These are phyloP conservation scores for Coemansia sp. DNA, from an alignment of 192 early-diverging fungal genomes.

Conservation along the genomic window DNA sequence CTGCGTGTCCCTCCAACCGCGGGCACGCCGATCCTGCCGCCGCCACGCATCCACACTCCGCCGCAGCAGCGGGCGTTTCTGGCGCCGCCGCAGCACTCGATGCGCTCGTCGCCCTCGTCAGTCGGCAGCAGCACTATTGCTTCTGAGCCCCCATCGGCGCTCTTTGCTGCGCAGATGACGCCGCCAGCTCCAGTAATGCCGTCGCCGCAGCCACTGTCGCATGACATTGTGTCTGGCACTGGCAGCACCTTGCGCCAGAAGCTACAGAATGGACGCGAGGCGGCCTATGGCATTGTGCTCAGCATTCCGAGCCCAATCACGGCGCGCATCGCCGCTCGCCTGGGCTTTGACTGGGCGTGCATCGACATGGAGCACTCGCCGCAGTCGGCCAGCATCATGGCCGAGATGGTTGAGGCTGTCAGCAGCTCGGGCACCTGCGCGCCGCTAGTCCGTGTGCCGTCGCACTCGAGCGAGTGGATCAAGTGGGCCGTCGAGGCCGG, in stretches of 20 bases:
- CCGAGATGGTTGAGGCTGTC: conserved; percentile 45
- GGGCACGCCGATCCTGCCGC: not conserved
- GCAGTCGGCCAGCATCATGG: conserved; percentile 27
- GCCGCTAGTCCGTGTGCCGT: conserved; percentile 40
- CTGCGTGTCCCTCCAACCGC: not conserved
- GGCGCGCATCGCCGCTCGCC: conserved; percentile 20
- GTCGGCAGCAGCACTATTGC: conserved; percentile 3
- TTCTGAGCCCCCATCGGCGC: not conserved
- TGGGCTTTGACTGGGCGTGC: conserved; percentile 47
- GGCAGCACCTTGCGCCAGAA: conserved; percentile 15
- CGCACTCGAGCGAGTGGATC: conserved; percentile 29
- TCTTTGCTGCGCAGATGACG: not conserved
- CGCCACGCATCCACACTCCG: conserved; percentile 6
- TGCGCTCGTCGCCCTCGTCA: conserved; percentile 29
- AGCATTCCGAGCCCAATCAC: conserved; percentile 34
- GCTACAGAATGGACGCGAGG: conserved; percentile 12
- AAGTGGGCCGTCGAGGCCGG: conserved; percentile 38
- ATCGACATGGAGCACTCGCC: conserved; percentile 33
- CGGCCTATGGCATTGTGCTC: conserved; percentile 34
- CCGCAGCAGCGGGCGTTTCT: conserved; percentile 1
- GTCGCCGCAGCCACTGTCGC: not conserved
- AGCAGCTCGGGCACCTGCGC: conserved; percentile 16
- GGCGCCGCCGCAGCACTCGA: conserved; percentile 6
- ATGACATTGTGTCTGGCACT: not conserved
- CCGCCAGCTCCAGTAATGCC: conserved; percentile 3